Conservation (phyloP, 139 green algal genomes). For the Axilococcus clingmanii region DNA sequence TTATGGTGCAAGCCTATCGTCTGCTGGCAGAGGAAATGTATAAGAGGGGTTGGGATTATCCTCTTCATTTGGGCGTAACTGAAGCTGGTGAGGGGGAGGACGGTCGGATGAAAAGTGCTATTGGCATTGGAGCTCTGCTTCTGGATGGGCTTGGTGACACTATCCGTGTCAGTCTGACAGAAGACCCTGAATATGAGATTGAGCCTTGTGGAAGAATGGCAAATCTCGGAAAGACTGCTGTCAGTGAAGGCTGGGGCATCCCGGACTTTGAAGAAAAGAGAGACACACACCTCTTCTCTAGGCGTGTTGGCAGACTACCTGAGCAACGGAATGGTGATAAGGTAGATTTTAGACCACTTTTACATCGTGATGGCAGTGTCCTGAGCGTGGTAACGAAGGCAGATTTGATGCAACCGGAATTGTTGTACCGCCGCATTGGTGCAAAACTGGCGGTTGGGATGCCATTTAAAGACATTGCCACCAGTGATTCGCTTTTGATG, state of each 20-base stretch:
- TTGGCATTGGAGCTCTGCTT: constrained; percentile 94
- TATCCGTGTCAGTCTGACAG: constrained; percentile 90
- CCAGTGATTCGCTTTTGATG: constrained; percentile 84
- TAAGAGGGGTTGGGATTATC: constrained; percentile 90
- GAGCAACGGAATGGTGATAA: constrained; percentile 61
- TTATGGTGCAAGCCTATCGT: constrained; percentile 95
- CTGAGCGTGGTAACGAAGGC: constrained; percentile 32
- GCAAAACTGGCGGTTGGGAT: constrained; percentile 95
- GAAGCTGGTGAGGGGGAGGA: constrained; percentile 87
- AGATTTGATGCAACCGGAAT: constrained; percentile 35
- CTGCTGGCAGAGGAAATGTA: constrained; percentile 92
- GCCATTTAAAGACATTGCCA: constrained; percentile 98
- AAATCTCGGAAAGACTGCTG: constrained; percentile 56
- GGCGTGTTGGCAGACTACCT: constrained; percentile 67
- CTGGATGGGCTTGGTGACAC: constrained; percentile 98
- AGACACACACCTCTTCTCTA: constrained; percentile 80
- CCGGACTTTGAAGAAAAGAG: constrained; percentile 73
- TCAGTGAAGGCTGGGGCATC: constrained; percentile 51
- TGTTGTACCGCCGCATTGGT: constrained; percentile 75
- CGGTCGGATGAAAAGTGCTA: constrained; percentile 95
- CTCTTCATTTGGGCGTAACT: constrained; percentile 92
- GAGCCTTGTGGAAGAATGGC: constrained; percentile 83
- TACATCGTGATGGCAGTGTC: constrained; percentile 84
- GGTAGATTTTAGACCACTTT: constrained; percentile 75
- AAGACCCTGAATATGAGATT: constrained; percentile 96